Evolutionary conservation across 192 early-diverging fungal genomes (phyloP).

Genomic region (Podila minutissima): DNA sequence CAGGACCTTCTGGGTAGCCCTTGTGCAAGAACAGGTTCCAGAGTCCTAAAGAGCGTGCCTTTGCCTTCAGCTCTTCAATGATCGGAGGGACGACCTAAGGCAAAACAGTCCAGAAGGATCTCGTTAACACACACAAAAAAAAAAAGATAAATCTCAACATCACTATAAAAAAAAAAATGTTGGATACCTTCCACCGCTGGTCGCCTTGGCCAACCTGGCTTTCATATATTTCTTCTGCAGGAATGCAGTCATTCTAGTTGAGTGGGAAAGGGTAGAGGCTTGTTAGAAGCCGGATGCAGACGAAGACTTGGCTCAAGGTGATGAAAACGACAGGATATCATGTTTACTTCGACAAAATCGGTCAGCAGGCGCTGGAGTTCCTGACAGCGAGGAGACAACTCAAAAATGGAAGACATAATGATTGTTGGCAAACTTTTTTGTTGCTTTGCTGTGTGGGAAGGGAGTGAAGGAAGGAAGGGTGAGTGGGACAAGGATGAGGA

Average conservation of each 20-base stretch:
- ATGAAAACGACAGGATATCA: too few species aligned
- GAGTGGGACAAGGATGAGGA: slow-evolving; percentile 1
- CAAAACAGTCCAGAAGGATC: too few species aligned
- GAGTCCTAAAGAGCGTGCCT: slow-evolving; percentile 87
- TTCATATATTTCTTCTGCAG: slow-evolving; percentile 84
- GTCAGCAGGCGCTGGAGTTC: slow-evolving; percentile 13
- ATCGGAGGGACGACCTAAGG: slow-evolving; percentile 78
- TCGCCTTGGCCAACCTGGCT: slow-evolving; percentile 77
- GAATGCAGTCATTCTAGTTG: slow-evolving; percentile 89
- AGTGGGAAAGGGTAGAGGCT: too few species aligned
- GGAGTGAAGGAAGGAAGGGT: neutral
- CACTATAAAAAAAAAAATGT: too few species aligned
- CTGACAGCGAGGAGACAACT: slow-evolving; percentile 27
- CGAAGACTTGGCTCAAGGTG: too few species aligned
- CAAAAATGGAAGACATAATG: slow-evolving; percentile 21
- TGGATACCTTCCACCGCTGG: slow-evolving; percentile 82
- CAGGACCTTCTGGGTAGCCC: slow-evolving; percentile 84
- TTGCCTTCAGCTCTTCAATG: slow-evolving; percentile 89
- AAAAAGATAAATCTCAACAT: too few species aligned
- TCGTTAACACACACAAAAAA: too few species aligned
- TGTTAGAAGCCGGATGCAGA: too few species aligned
- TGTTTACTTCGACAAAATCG: slow-evolving; percentile 23
- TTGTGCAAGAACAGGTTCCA: slow-evolving; percentile 96
- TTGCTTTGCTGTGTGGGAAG: neutral
- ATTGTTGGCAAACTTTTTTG: neutral